Percentiles rank a stretch among this genome's conserved stretches.
Conservation (phyloP, 345 rosid genomes). For the Raphanus raphanistrum region DNA sequence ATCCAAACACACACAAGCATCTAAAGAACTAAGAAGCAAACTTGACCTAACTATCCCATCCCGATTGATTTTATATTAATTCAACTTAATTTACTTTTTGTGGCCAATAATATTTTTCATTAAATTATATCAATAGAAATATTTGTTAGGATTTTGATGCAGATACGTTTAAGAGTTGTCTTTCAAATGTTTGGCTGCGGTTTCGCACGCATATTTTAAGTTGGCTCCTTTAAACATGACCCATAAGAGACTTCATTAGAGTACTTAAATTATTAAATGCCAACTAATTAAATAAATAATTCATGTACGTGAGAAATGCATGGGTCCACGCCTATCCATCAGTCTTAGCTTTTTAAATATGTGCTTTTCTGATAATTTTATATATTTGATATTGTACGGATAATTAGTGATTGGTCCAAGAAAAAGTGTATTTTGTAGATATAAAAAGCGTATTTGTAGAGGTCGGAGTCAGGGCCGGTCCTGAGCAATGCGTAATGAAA, state of each 20-base stretch:
- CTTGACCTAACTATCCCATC: slow-evolving; percentile 47
- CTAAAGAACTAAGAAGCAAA: slow-evolving; percentile 35
- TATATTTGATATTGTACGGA: neutral
- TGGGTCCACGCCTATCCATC: slow-evolving; percentile 19
- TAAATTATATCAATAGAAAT: neutral
- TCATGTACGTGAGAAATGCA: neutral
- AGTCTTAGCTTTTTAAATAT: neutral
- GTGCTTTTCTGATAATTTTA: neutral
- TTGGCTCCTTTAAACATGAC: slow-evolving; percentile 39
- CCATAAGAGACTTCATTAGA: slow-evolving; percentile 24
- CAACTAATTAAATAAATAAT: neutral
- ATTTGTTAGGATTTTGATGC: slow-evolving; percentile 29
- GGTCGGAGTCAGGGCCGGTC: too few species aligned
- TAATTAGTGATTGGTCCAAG: slow-evolving; percentile 29
- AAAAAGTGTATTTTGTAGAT: slow-evolving; percentile 26
- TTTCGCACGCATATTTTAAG: slow-evolving; percentile 31
- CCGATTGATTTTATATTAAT: slow-evolving; percentile 6
- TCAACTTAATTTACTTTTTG: neutral
- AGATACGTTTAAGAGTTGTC: slow-evolving; percentile 37
- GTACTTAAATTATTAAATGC: slow-evolving; percentile 28
- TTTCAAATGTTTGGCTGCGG: slow-evolving; percentile 41
- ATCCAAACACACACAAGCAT: slow-evolving; percentile 27
- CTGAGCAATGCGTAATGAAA: too few species aligned
- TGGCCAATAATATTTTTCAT: neutral
- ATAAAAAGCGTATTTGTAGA: slow-evolving; percentile 12